phyloP scores from a whole-genome alignment of 83 land plant species.

The Picea mariana region DNA sequence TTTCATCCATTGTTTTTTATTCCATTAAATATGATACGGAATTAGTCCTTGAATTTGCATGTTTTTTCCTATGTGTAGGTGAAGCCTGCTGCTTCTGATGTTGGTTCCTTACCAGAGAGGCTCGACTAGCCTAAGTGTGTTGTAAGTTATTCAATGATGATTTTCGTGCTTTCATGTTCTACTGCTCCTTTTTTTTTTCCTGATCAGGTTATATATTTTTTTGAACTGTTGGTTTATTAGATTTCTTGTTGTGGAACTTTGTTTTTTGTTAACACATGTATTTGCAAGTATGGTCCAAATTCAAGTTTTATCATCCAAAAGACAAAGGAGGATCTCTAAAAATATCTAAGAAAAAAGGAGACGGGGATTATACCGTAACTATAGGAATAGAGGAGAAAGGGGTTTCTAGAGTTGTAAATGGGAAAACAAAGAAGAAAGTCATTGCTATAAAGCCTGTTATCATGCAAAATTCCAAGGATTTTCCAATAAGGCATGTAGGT shows the following conservation, averaged over 20 bases:
- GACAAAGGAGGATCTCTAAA: slow-evolving; percentile 1
- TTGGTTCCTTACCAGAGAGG: slow-evolving; percentile 47
- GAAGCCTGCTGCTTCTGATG: slow-evolving; percentile 6
- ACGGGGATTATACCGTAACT: slow-evolving; percentile 12
- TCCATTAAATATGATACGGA: not conserved
- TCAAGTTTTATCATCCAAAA: slow-evolving; percentile 66
- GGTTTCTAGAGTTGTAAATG: slow-evolving; percentile 23
- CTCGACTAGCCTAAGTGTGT: slow-evolving; percentile 60
- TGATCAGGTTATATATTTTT: not conserved
- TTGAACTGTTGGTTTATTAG: not conserved
- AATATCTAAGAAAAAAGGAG: slow-evolving; percentile 25
- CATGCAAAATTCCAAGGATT: slow-evolving; percentile 61
- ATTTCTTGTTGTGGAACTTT: slow-evolving; percentile 11
- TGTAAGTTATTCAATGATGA: slow-evolving; percentile 27
- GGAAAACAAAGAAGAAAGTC: slow-evolving; percentile 17
- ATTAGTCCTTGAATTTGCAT: not conserved
- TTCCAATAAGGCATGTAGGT: slow-evolving; percentile 69
- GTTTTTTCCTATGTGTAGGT: slow-evolving; percentile 12
- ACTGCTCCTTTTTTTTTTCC: too few relatives aligned
- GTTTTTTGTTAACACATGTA: slow-evolving; percentile 69
- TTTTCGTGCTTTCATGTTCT: not conserved
- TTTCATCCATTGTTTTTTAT: not conserved
- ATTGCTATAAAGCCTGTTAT: slow-evolving; percentile 35
- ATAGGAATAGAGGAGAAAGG: slow-evolving; percentile 1
- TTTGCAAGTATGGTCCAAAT: slow-evolving; percentile 61